Evolutionary conservation across 2,329 filamentous ascomycete species (phyloP).

Genomic region (Thielaviopsis cerberus): DNA sequence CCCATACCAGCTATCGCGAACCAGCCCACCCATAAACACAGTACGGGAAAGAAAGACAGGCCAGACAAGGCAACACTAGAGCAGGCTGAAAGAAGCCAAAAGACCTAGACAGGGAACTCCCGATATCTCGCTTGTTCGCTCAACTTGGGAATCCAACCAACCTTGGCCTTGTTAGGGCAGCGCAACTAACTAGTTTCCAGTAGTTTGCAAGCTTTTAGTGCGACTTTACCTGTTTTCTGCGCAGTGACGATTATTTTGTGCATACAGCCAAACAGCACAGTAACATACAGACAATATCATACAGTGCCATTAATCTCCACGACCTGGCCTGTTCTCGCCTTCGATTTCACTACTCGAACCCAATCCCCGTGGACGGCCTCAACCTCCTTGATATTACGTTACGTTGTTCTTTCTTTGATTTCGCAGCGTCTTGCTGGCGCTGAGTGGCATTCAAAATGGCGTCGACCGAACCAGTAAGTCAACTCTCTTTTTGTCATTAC

Average conservation of each 20-base stretch:
- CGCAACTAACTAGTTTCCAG: neutral
- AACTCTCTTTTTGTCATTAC: neutral
- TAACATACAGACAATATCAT: neutral
- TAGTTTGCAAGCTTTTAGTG: neutral
- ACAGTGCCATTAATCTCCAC: neutral
- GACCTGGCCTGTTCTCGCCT: neutral
- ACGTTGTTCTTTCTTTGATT: neutral
- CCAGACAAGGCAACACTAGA: neutral
- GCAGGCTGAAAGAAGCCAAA: neutral
- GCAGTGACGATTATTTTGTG: neutral
- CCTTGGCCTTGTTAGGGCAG: neutral
- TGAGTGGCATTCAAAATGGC: slow-evolving; percentile 5
- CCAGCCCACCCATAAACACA: neutral
- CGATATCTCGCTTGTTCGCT: neutral
- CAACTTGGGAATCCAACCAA: neutral
- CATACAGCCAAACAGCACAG: neutral
- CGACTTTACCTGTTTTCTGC: neutral
- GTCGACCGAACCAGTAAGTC: slow-evolving; percentile 9
- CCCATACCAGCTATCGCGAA: neutral
- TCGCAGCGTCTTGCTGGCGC: neutral
- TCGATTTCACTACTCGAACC: neutral
- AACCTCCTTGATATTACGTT: neutral
- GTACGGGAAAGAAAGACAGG: neutral
- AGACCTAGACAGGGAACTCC: neutral
- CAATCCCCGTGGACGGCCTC: neutral